These are phyloP conservation scores for Coffea eugenioides DNA, from an alignment of 257 asterid species.

Conservation along the genomic window DNA sequence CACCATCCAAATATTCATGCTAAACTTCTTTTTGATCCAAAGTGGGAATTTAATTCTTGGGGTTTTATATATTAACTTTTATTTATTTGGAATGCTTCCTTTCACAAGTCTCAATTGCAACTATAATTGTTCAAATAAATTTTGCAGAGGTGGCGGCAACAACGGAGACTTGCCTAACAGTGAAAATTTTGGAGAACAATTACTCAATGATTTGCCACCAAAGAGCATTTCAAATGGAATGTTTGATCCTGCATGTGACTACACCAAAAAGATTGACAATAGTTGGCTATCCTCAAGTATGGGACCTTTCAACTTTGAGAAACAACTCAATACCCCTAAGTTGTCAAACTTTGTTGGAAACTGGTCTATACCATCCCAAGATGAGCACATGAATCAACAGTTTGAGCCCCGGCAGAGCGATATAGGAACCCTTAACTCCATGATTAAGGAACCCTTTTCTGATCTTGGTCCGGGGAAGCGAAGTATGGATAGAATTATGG, in stretches of 20 bases:
- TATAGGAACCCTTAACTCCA: not conserved
- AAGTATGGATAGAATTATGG: not conserved
- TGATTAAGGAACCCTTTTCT: not conserved
- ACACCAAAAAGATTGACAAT: not conserved
- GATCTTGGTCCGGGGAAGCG: not conserved
- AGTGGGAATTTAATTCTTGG: not conserved
- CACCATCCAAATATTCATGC: not conserved
- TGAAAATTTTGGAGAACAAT: not conserved
- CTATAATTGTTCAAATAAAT: not conserved
- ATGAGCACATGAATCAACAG: not conserved
- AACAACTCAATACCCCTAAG: not conserved
- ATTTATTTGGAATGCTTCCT: not conserved
- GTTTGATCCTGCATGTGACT: not conserved
- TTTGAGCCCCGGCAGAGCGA: not conserved
- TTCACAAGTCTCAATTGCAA: not conserved
- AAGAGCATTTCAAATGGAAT: not conserved
- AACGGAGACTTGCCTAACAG: not conserved
- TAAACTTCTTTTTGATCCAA: not conserved
- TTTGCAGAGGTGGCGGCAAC: conserved; percentile 8
- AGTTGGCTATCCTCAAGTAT: not conserved
- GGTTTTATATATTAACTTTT: no score
- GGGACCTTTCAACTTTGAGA: not conserved
- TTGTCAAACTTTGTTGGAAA: not conserved
- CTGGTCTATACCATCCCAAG: not conserved
- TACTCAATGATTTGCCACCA: not conserved